Evolutionary conservation across 768 basidiomycete genomes (phyloP).

Genomic region (Mycena filopes): DNA sequence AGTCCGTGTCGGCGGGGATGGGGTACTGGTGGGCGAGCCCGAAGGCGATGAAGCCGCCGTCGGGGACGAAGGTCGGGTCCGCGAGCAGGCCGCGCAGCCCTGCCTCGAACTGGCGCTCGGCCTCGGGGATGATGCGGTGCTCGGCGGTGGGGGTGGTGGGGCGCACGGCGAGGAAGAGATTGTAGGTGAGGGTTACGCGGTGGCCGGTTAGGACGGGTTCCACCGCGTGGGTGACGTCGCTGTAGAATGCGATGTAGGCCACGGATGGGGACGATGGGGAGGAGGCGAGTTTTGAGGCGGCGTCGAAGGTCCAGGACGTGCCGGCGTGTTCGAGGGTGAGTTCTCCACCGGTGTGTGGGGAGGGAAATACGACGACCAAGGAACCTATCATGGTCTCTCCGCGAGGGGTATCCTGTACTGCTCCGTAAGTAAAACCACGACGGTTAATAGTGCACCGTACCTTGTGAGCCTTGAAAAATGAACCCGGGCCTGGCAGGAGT

Average conservation of each 20-base stretch:
- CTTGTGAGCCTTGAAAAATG: conserved; percentile 12
- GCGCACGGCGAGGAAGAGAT: conserved; percentile 46
- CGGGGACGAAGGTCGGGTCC: not conserved
- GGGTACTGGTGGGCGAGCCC: conserved; percentile 27
- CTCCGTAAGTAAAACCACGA: no score
- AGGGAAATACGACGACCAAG: conserved; percentile 5
- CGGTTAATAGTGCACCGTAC: no score
- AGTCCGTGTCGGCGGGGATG: not conserved
- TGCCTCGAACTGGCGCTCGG: not conserved
- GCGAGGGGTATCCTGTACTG: conserved; percentile 12
- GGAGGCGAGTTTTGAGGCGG: not conserved
- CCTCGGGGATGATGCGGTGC: not conserved
- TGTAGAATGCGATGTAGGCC: no score
- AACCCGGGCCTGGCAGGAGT: conserved; percentile 35
- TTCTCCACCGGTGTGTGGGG: not conserved
- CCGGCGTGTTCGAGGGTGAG: conserved; percentile 2
- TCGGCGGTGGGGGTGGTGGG: not conserved
- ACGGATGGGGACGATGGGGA: not conserved
- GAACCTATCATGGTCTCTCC: conserved; percentile 10
- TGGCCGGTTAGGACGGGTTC: conserved; percentile 51
- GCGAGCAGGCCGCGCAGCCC: conserved; percentile 1
- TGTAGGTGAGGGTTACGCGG: conserved; percentile 57
- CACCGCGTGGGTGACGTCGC: conserved; percentile 25
- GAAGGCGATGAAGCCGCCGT: conserved; percentile 9
- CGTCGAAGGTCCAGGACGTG: conserved; percentile 1